These are phyloP conservation scores for Oenanthe sinensis DNA, from an alignment of 129 eudicot species.

Conservation along the genomic window DNA sequence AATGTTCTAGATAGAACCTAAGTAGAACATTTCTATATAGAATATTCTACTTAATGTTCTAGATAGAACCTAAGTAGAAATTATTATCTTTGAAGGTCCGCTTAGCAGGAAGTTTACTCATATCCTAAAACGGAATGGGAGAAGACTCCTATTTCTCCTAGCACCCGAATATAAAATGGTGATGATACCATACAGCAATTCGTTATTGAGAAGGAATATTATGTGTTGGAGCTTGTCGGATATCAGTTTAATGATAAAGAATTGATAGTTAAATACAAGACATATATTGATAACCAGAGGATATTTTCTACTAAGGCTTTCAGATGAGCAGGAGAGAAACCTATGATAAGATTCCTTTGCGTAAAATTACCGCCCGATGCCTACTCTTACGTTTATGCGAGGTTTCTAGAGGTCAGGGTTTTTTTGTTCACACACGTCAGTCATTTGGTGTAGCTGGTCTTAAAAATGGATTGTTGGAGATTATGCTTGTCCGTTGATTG, in stretches of 20 bases:
- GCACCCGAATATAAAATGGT: constrained; percentile 62
- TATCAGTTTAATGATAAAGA: constrained; percentile 65
- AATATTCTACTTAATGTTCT: no score
- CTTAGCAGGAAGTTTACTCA: constrained; percentile 78
- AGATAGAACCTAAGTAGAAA: no score
- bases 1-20: no score
- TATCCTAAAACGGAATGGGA: constrained; percentile 72
- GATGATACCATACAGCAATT: constrained; percentile 64
- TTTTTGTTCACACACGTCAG: constrained; percentile 80
- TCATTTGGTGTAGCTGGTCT: constrained; percentile 92
- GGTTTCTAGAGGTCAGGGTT: constrained; percentile 60
- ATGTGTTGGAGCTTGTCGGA: constrained; percentile 88
- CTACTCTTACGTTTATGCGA: constrained; percentile 91
- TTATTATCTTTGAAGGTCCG: constrained; percentile 73
- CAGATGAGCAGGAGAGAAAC: constrained; percentile 98
- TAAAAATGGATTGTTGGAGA: constrained; percentile 74
- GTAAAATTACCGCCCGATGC: constrained; percentile 97
- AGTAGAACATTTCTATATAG: no score
- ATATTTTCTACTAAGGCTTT: constrained; percentile 85
- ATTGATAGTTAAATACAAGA: constrained; percentile 74
- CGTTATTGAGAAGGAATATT: constrained; percentile 84
- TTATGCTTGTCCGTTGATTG: constrained; percentile 89
- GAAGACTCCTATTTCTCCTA: constrained; percentile 64
- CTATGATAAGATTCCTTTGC: constrained; percentile 83
- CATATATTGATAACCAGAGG: constrained; percentile 61